Evolutionary conservation across 2,329 filamentous ascomycete species (phyloP).

Genomic region (Fusarium albidum): DNA sequence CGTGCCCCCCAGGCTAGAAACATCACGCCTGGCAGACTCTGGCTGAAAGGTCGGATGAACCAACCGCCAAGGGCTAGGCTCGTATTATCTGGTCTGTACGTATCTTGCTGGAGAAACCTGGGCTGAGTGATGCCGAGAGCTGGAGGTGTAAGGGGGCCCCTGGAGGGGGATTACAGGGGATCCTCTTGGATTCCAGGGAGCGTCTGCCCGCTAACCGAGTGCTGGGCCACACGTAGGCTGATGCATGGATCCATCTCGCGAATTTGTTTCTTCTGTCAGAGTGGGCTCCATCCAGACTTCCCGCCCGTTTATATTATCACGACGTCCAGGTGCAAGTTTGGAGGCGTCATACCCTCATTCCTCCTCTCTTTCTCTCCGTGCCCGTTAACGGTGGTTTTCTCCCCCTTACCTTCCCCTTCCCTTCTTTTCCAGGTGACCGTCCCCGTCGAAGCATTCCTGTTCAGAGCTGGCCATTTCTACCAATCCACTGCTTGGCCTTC

Average conservation of each 20-base stretch:
- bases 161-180: slow-evolving; percentile 10
- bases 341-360: slow-evolving; percentile 27
- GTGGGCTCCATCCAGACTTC: slow-evolving; percentile 8
- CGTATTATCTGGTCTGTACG: too few relatives aligned
- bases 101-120: slow-evolving; percentile 5
- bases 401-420: slow-evolving; percentile 9
- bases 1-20: slow-evolving; percentile 20
- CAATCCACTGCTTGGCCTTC: slow-evolving; percentile 2
- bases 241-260: neutral
- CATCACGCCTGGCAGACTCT: slow-evolving; percentile 16
- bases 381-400: slow-evolving; percentile 27
- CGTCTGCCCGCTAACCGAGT: neutral
- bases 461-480: slow-evolving; percentile 26
- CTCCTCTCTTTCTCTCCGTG: slow-evolving; percentile 14
- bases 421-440: neutral
- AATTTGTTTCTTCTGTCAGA: neutral
- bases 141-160: slow-evolving; percentile 19
- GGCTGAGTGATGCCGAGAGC: slow-evolving; percentile 1
- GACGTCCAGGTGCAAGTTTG: slow-evolving; percentile 18
- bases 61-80: slow-evolving; percentile 14
- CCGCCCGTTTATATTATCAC: slow-evolving; percentile 36
- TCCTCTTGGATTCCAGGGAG: neutral
- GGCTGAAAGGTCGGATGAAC: slow-evolving; percentile 8
- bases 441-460: slow-evolving; percentile 26
- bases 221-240: neutral